These are phyloP conservation scores for Breviolum minutum DNA, from an alignment of 73 alveolate genomes.

Conservation along the genomic window DNA sequence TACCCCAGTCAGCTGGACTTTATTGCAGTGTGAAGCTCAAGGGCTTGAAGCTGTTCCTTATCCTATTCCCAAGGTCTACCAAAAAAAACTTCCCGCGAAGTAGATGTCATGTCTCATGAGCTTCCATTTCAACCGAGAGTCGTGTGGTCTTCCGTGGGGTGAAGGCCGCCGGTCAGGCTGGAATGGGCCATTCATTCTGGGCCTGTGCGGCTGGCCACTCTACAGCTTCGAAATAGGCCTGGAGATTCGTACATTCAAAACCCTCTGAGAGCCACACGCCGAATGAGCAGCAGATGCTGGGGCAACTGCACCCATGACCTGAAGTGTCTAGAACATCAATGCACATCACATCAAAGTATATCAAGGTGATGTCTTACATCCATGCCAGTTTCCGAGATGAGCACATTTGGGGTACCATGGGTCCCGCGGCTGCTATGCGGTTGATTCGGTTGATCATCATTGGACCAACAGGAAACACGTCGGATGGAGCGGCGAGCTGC, in stretches of 20 bases:
- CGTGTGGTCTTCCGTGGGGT: conserved; percentile 60
- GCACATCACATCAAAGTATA: not conserved
- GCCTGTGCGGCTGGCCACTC: not conserved
- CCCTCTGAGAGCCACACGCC: not conserved
- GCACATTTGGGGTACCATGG: not conserved
- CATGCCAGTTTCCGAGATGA: no score
- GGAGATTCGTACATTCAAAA: no score
- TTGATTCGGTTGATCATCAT: not conserved
- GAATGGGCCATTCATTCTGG: not conserved
- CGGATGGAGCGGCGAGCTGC: conserved; percentile 85
- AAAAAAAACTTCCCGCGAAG: not conserved
- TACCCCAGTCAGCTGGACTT: not conserved
- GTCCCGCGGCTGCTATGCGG: conserved; percentile 29
- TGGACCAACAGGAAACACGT: conserved; percentile 72
- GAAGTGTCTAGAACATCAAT: not conserved
- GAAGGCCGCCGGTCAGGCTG: conserved; percentile 41
- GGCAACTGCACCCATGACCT: not conserved
- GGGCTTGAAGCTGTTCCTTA: not conserved
- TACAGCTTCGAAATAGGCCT: not conserved
- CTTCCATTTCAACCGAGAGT: not conserved
- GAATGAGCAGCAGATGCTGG: not conserved
- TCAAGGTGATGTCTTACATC: not conserved
- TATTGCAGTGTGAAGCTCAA: not conserved
- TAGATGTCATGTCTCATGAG: not conserved
- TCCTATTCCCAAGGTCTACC: not conserved